Percentiles rank a stretch among this genome's conserved stretches.
Conservation (phyloP, 1,284 basidiomycete genomes). For the Mrakiaceae sp. region DNA sequence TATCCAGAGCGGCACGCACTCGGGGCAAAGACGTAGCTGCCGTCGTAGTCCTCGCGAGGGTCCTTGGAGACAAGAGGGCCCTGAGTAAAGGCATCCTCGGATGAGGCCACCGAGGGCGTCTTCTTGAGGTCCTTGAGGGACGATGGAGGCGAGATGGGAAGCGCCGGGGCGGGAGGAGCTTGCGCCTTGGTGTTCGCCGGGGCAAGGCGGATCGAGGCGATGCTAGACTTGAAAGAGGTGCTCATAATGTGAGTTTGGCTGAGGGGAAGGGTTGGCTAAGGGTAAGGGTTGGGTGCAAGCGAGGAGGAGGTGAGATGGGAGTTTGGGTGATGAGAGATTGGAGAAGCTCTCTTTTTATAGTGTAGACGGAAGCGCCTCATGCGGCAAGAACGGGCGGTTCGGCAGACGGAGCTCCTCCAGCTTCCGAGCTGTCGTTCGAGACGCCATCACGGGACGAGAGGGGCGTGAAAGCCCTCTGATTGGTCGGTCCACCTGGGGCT, state of each 20-base stretch:
- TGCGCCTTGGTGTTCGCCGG: not conserved
- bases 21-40: slow-evolving; percentile 56
- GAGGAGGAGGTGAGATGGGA: too few species aligned
- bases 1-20: slow-evolving; percentile 23
- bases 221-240: slow-evolving; percentile 23
- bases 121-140: slow-evolving; percentile 13
- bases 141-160: slow-evolving; percentile 18
- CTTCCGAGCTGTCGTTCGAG: too few species aligned
- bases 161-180: not conserved
- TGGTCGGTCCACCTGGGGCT: too few species aligned
- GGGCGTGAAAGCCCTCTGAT: too few species aligned
- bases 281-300: not conserved
- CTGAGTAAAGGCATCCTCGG: slow-evolving; percentile 5
- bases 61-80: not conserved
- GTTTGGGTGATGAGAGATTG: too few species aligned
- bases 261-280: not conserved
- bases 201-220: slow-evolving; percentile 21
- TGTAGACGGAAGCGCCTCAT: too few species aligned
- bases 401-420: too few species aligned
- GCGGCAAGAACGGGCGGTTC: too few species aligned
- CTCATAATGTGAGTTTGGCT: not conserved
- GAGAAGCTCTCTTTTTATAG: too few species aligned
- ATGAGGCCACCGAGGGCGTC: slow-evolving; percentile 14
- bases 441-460: too few species aligned
- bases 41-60: slow-evolving; percentile 44